Evolutionary conservation across 495 filamentous ascomycete genomes (phyloP).

Genomic region (Neurospora discreta): DNA sequence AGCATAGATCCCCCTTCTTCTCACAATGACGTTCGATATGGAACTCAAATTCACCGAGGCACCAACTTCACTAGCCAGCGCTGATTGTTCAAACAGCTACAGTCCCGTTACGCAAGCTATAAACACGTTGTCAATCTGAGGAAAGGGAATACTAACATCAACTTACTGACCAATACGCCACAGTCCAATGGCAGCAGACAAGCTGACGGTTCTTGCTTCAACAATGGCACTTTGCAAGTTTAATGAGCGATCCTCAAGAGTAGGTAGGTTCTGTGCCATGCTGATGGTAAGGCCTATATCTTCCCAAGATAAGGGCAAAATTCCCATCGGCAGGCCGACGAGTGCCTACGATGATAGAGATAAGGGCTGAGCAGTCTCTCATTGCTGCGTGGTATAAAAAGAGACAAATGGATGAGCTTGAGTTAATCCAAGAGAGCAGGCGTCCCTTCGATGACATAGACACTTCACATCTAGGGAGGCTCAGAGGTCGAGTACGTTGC

Average conservation of each 20-base stretch:
- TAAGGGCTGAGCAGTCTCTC: neutral
- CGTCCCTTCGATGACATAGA: neutral
- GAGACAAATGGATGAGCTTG: neutral
- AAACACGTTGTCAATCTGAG: neutral
- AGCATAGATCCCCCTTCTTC: slow-evolving; percentile 28
- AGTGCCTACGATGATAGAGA: neutral
- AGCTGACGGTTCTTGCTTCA: slow-evolving; percentile 47
- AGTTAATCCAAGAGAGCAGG: neutral
- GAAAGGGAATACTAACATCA: slow-evolving; percentile 19
- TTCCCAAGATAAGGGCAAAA: neutral
- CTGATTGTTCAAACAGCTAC: slow-evolving; percentile 44
- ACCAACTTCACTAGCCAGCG: slow-evolving; percentile 41
- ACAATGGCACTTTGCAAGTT: slow-evolving; percentile 34
- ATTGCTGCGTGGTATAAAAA: neutral
- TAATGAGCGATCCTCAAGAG: slow-evolving; percentile 1
- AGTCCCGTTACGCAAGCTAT: slow-evolving; percentile 1
- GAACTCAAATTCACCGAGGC: slow-evolving; percentile 45
- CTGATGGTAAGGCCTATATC: neutral
- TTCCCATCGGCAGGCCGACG: neutral
- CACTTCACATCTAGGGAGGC: neutral
- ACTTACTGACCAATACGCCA: slow-evolving; percentile 45
- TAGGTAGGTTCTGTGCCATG: neutral
- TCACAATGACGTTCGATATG: slow-evolving; percentile 42
- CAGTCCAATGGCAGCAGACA: slow-evolving; percentile 43
- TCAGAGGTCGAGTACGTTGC: slow-evolving; percentile 12